Base-by-base conservation (phyloP, 2,329 filamentous ascomycete genomes). In the Penicillium sp. region DNA sequence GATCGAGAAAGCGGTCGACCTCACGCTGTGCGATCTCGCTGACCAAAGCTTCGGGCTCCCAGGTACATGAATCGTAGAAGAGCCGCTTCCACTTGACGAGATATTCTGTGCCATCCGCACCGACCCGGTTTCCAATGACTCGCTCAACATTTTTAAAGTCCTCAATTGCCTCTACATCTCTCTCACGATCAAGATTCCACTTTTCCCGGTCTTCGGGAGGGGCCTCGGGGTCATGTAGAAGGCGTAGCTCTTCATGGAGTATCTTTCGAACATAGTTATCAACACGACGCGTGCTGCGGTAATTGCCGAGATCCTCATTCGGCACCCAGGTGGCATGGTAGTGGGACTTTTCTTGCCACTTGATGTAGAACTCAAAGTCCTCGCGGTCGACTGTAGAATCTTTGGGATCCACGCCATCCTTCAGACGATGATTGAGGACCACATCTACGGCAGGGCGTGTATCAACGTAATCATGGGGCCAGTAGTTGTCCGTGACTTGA, bases 1-100 rank as follows among this genome's bases (percentile, higher is more conserved):
- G 86, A 63, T 96, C 86, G 46, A 95, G 75, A 66, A 86, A 97
- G 61, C 89, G 85, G 64, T 97, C 91, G 59, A 98, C 91, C 71
- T 95, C 88, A 60, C 82, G 81, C 67, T 96, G 89, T 39, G 90
- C 89, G 43, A 88, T 81, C 26, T 82, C 74, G 63, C 83, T 87
- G 58, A 97, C 81, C 27, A 91, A 77, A 5, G 81, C 77, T 31
- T 84, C 87, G 32, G 76, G 71, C 67, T 98, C 93, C 94, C 94
- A 98, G 1, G 94, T 98, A 69, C 87, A 95, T 52, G 85, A 84
- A 60, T 97, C 90, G 65, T 98, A 98, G 42, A 85, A 87, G 42
- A 97, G 79, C 9, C 88, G 87, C 69, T 93, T 95, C 89, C 93
- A 98, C 73, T 98, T 98, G 69, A 97, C 86, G 55, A 84, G 88